Evolutionary conservation across 208 protist genomes (phyloP).

Genomic region (Lotmaria passim): DNA sequence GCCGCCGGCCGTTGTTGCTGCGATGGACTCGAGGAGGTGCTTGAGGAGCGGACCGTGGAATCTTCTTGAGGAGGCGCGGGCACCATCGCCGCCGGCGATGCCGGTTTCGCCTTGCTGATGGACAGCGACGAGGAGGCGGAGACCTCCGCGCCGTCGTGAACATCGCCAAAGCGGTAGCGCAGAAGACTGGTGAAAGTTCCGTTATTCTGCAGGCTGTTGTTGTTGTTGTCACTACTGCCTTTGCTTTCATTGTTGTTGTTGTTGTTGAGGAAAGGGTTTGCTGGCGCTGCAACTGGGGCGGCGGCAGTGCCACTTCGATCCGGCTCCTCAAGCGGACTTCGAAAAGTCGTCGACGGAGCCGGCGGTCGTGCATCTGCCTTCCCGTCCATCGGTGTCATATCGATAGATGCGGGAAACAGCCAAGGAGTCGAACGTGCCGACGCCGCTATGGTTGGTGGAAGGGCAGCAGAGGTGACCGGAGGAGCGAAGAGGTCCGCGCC

Average conservation of each 20-base stretch:
- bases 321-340: too few species aligned
- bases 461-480: too few species aligned
- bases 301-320: not conserved
- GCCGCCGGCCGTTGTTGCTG: not conserved
- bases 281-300: not conserved
- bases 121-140: not conserved
- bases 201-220: not conserved
- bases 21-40: not conserved
- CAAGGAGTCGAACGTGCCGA: not conserved
- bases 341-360: too few species aligned
- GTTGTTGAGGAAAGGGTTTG: not conserved
- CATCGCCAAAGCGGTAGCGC: slow-evolving; percentile 4
- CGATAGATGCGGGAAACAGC: too few species aligned
- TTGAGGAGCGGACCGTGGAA: not conserved
- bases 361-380: too few species aligned
- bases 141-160: too few species aligned
- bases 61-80: not conserved
- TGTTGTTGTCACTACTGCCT: not conserved
- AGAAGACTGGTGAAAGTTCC: not conserved
- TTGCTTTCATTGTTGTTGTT: not conserved
- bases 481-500: too few species aligned
- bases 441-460: not conserved
- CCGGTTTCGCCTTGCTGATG: too few species aligned
- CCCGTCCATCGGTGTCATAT: too few species aligned
- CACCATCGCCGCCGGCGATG: not conserved